Evolutionary conservation across 345 rosid genomes (phyloP).

Genomic region (Acer yangbiense): DNA sequence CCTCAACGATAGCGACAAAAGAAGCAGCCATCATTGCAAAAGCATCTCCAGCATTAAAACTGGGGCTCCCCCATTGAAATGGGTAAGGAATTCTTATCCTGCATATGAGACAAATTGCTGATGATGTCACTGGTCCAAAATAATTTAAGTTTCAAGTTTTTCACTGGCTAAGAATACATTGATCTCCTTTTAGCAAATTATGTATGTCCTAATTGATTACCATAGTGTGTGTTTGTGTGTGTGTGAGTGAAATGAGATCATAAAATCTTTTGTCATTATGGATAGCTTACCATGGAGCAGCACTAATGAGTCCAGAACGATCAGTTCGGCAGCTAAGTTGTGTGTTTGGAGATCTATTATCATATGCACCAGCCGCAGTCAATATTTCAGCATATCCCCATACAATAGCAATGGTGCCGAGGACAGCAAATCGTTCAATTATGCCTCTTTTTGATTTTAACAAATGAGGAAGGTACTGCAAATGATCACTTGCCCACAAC

Average conservation of each 20-base stretch:
- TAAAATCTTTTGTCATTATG: background rate
- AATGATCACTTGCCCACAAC: slow-evolving; percentile 7
- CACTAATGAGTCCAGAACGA: slow-evolving; percentile 80
- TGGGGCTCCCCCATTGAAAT: slow-evolving; percentile 80
- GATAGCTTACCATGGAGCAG: slow-evolving; percentile 72
- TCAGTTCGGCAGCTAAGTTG: slow-evolving; percentile 84
- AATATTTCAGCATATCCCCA: slow-evolving; percentile 85
- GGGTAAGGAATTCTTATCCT: slow-evolving; percentile 91
- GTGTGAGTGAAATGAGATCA: background rate
- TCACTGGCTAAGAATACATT: background rate
- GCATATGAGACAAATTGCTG: slow-evolving; percentile 12
- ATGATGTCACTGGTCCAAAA: background rate
- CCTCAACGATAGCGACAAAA: slow-evolving; percentile 77
- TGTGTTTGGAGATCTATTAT: slow-evolving; percentile 51
- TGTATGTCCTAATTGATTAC: background rate
- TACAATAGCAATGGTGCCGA: slow-evolving; percentile 52
- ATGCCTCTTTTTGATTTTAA: slow-evolving; percentile 44
- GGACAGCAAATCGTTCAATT: slow-evolving; percentile 59
- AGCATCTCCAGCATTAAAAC: slow-evolving; percentile 59
- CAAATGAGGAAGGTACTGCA: slow-evolving; percentile 69
- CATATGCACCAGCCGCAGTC: slow-evolving; percentile 79
- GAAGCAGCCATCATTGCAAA: slow-evolving; percentile 81
- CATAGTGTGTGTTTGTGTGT: background rate
- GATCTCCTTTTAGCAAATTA: background rate
- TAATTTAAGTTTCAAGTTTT: background rate